phyloP scores from a whole-genome alignment of 1,284 basidiomycete species.

The Boletus smithii region DNA sequence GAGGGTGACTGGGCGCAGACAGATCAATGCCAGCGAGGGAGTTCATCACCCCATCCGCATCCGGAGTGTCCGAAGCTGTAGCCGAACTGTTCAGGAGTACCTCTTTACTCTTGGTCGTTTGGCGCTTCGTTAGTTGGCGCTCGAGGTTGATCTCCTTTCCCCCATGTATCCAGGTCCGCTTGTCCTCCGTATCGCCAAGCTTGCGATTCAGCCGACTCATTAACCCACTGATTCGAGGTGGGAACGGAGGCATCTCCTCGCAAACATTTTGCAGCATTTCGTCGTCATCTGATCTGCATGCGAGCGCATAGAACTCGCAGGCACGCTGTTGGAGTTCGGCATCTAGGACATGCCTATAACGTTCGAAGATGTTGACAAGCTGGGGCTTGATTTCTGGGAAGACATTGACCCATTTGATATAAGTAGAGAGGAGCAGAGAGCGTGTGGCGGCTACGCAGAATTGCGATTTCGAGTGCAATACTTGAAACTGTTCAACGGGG shows the following conservation, averaged over 20 bases:
- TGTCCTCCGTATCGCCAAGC: conserved; percentile 87
- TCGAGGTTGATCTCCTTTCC: conserved; percentile 89
- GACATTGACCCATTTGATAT: conserved; percentile 99
- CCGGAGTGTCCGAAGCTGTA: conserved; percentile 21
- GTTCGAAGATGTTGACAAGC: conserved; percentile 91
- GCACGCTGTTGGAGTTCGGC: conserved; percentile 97
- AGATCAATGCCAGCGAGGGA: conserved; percentile 73
- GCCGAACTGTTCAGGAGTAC: conserved; percentile 27
- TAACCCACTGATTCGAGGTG: conserved; percentile 89
- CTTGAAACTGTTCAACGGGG: conserved; percentile 93
- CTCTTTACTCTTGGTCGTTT: conserved; percentile 36
- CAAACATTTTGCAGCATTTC: conserved; percentile 92
- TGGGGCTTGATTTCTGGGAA: conserved; percentile 98
- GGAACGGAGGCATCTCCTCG: conserved; percentile 99
- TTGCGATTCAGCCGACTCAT: conserved; percentile 84
- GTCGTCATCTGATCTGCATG: conserved; percentile 80
- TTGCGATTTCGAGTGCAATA: conserved; percentile 93
- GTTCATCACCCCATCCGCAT: conserved; percentile 58
- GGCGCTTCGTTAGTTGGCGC: conserved; percentile 51
- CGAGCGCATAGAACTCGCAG: conserved; percentile 91
- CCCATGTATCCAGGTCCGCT: conserved; percentile 93
- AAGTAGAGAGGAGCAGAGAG: conserved; percentile 91
- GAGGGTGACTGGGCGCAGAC: conserved; percentile 14
- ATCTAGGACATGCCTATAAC: conserved; percentile 97
- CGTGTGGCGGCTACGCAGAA: conserved; percentile 92